Base-by-base conservation (phyloP, 2,329 filamentous ascomycete species). In the Mycogone perniciosa region DNA sequence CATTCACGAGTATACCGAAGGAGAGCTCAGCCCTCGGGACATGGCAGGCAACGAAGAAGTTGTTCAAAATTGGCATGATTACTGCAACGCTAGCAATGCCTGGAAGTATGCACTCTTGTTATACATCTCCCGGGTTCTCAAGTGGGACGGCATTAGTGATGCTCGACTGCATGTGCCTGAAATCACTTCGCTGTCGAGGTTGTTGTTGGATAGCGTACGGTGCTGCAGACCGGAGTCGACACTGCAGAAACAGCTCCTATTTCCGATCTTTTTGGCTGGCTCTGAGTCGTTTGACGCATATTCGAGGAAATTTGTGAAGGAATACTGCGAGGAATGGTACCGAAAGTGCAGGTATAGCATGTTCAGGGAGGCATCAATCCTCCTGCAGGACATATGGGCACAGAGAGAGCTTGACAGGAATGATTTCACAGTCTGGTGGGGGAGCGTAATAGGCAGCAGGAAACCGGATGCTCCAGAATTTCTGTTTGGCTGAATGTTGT, bases 281-380 rank as follows among this genome's bases (percentile, higher is more conserved):
- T 20, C 46, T 6, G 53, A 54, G 46, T 38, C 49, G 4, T 33
- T 35, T 35, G 53, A 51, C 26, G 33, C 39, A 5, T 48, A 52
- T 42, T 43, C 46, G 20, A 27, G 53, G 33, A 40, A 41, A 6
- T 54, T 54, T 39, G 45, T 46, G 9, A 38, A 31, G 10, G 49
- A 52, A 2, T 54, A 54, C 13, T 54, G 45, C 31, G 41, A 43
- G 43, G 46, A 48, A 30, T 54, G 53, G 53, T 51, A 51, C 29
- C 39, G 27, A 11, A 41, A 45, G 31, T 46, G 34, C 30, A 48
- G 50, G 33, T 54, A 54, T 13, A 49, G n/a, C 37, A 54, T 54
- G 53, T 54, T 54, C 31, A 46, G 42, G 35, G 49, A 51, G 37
- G 46, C 49, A 2, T 29, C 47, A 20, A 31, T 33, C 10, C 45